phyloP scores from a whole-genome alignment of 352 stramenopile species.

The Phytopythium ostracodes region DNA sequence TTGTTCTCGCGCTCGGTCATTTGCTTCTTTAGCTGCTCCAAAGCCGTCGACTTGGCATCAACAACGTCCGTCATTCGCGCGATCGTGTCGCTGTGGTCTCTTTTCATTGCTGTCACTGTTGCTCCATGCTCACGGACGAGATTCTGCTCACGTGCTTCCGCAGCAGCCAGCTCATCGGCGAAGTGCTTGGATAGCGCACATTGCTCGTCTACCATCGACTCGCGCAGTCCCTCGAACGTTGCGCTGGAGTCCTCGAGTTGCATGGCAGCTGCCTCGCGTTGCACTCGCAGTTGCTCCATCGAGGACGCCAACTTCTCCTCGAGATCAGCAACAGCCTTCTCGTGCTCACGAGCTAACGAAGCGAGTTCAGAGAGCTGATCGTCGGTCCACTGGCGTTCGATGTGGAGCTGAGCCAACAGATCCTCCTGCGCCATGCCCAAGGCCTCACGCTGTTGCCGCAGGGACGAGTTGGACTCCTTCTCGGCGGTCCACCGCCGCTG shows the following conservation, averaged over 20 bases:
- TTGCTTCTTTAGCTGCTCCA: no score
- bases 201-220: neutral
- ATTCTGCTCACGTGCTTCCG: neutral
- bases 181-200: conserved; percentile 5
- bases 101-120: conserved; percentile 9
- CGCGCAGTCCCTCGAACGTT: conserved; percentile 4
- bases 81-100: conserved; percentile 18
- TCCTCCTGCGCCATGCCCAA: neutral
- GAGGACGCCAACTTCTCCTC: neutral
- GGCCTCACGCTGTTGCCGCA: neutral
- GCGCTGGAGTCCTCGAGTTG: conserved; percentile 18
- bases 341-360: neutral
- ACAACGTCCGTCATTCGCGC: conserved; percentile 34
- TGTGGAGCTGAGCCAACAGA: neutral
- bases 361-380: neutral
- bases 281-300: conserved; percentile 1
- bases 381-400: neutral
- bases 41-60: conserved; percentile 25
- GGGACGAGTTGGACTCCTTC: neutral
- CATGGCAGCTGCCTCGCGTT: conserved; percentile 12
- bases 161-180: neutral
- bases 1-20: no score
- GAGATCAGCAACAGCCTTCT: neutral
- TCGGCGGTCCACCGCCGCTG: neutral
- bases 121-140: conserved; percentile 8